phyloP scores from a whole-genome alignment of 352 stramenopile genomes.

The Phytophthora kernoviae region DNA sequence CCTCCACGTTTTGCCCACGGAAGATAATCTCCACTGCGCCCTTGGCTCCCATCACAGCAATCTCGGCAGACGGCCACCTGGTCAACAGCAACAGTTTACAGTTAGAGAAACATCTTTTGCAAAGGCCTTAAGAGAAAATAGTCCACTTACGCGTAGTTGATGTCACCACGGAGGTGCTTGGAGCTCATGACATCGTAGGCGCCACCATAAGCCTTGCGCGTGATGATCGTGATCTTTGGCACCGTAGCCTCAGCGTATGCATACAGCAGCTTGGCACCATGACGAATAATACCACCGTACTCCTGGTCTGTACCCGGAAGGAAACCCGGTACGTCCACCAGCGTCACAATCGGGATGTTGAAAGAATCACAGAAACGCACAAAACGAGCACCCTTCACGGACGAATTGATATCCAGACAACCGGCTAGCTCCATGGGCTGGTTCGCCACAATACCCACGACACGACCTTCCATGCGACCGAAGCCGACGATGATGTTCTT shows the following conservation, averaged over 20 bases:
- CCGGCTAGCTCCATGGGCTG: conserved; percentile 97
- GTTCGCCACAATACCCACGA: conserved; percentile 97
- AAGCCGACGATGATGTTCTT: conserved; percentile 99
- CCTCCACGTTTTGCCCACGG: conserved; percentile 94
- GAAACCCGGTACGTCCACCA: conserved; percentile 99
- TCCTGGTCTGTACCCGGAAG: conserved; percentile 95
- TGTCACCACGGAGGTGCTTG: conserved; percentile 97
- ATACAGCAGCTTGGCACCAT: conserved; percentile 98
- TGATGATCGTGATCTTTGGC: conserved; percentile 99
- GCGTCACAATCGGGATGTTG: conserved; percentile 98
- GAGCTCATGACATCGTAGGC: conserved; percentile 99
- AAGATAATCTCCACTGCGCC: conserved; percentile 99
- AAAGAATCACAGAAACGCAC: conserved; percentile 98
- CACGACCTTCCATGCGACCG: conserved; percentile 95
- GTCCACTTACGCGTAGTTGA: conserved; percentile 94
- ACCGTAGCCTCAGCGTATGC: conserved; percentile 98
- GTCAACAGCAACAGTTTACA: conserved; percentile 1
- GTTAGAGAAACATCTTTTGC: conserved; percentile 17
- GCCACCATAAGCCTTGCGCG: conserved; percentile 97
- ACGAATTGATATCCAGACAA: conserved; percentile 98
- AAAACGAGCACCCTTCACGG: conserved; percentile 97
- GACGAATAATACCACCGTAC: conserved; percentile 94
- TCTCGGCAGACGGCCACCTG: conserved; percentile 78
- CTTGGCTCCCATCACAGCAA: conserved; percentile 94
- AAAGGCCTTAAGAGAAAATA: conserved; percentile 2